These are phyloP conservation scores for Arthroderma uncinatum DNA, from an alignment of 2,329 filamentous ascomycete genomes.

Conservation along the genomic window DNA sequence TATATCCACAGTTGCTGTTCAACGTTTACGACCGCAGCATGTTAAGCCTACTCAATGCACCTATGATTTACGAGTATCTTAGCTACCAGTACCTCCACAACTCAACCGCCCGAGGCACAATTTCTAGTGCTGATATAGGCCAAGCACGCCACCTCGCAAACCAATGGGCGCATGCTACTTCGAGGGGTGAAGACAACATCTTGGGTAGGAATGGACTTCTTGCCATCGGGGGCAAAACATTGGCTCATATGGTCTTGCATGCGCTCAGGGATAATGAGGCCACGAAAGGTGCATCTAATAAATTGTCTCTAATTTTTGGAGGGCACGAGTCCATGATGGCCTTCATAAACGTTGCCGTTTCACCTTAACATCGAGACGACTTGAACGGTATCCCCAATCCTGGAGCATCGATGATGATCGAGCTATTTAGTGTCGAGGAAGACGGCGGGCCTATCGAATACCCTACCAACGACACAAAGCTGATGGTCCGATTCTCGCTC, in stretches of 20 bases:
- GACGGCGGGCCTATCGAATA: constrained; percentile 22
- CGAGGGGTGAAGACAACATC: constrained; percentile 13
- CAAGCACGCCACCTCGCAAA: constrained; percentile 39
- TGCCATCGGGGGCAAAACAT: constrained; percentile 34
- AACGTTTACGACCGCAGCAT: constrained; percentile 29
- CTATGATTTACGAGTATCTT: constrained; percentile 46
- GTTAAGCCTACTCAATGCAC: constrained; percentile 43
- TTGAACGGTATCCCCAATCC: constrained; percentile 39
- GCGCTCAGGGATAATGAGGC: constrained; percentile 32
- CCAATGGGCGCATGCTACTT: constrained; percentile 28
- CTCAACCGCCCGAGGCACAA: constrained; percentile 25
- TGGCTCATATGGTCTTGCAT: constrained; percentile 30
- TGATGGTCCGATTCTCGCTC: constrained; percentile 47
- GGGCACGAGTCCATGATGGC: constrained; percentile 41
- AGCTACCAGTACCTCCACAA: constrained; percentile 46
- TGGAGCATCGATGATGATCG: constrained; percentile 42
- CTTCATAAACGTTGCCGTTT: constrained; percentile 37
- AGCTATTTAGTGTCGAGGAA: constrained; percentile 38
- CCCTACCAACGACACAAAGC: constrained; percentile 31
- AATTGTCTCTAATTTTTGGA: constrained; percentile 42
- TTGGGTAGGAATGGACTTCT: constrained; percentile 22
- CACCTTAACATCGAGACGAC: constrained; percentile 7
- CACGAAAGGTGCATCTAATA: constrained; percentile 27
- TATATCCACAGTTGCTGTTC: constrained; percentile 36
- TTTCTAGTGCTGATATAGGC: constrained; percentile 25